These are phyloP conservation scores for Paraconiothyrium sp. DNA, from an alignment of 2,329 filamentous ascomycete species.

Conservation along the genomic window DNA sequence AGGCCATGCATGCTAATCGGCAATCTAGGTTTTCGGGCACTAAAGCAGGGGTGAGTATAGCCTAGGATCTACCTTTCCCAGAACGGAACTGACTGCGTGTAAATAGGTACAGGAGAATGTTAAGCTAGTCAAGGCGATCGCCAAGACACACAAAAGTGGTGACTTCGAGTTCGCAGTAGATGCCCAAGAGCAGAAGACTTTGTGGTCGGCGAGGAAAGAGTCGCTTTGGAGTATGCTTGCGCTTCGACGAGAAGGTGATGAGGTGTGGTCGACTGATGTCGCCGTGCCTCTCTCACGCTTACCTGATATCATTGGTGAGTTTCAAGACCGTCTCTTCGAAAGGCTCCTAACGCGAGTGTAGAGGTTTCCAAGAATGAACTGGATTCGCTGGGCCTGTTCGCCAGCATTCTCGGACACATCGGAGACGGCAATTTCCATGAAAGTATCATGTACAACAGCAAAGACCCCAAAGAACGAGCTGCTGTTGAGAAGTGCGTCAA, in stretches of 20 bases:
- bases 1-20: constrained; percentile 33
- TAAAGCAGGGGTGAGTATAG: constrained; percentile 63
- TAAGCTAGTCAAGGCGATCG: constrained; percentile 71
- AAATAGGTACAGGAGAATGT: constrained; percentile 77
- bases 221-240: constrained; percentile 70
- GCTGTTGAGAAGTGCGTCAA: constrained; percentile 84
- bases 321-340: not conserved
- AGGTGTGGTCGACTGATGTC: constrained; percentile 70
- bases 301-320: constrained; percentile 67
- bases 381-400: constrained; percentile 85
- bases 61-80: constrained; percentile 26
- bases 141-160: constrained; percentile 66
- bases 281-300: constrained; percentile 69
- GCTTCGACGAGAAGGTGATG: constrained; percentile 63
- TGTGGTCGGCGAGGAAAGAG: constrained; percentile 70
- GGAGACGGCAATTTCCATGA: constrained; percentile 96
- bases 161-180: constrained; percentile 66
- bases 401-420: constrained; percentile 87
- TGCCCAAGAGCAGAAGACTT: constrained; percentile 62
- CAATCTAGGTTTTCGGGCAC: constrained; percentile 73
- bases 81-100: constrained; percentile 40
- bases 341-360: constrained; percentile 41
- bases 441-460: constrained; percentile 85
- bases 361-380: constrained; percentile 90
- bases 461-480: constrained; percentile 72